Evolutionary conservation across 257 asterid species (phyloP).

Genomic region (Capsicum chinense): DNA sequence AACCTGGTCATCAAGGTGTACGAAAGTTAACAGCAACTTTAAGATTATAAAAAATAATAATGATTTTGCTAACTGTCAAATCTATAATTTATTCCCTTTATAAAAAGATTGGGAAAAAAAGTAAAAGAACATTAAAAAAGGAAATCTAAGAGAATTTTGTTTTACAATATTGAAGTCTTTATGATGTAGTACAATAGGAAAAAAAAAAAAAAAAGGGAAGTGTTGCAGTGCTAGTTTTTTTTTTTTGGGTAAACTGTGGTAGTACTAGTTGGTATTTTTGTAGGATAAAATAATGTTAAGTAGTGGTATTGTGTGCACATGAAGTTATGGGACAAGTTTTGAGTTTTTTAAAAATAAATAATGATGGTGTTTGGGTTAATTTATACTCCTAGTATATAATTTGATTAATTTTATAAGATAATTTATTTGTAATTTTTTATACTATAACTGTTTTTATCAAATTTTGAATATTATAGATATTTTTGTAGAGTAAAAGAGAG

Average conservation of each 20-base stretch:
- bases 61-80: slow-evolving; percentile 31
- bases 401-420: too few species aligned
- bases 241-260: not conserved
- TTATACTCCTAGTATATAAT: too few species aligned
- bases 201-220: not conserved
- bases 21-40: too few species aligned
- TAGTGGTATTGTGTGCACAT: not conserved
- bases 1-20: too few species aligned
- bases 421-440: too few species aligned
- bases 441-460: too few species aligned
- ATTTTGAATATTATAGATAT: too few species aligned
- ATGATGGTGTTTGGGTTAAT: not conserved
- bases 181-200: too few species aligned
- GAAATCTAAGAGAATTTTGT: not conserved
- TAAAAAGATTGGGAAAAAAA: slow-evolving; percentile 19
- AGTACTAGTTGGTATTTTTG: not conserved
- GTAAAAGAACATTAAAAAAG: not conserved
- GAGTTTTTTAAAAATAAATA: not conserved
- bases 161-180: not conserved
- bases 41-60: too few species aligned
- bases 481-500: too few species aligned
- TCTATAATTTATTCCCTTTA: slow-evolving; percentile 9
- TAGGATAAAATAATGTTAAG: not conserved
- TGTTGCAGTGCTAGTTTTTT: not conserved
- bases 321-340: not conserved